Conservation (phyloP, 257 asterid genomes). For the Vinca minor region DNA sequence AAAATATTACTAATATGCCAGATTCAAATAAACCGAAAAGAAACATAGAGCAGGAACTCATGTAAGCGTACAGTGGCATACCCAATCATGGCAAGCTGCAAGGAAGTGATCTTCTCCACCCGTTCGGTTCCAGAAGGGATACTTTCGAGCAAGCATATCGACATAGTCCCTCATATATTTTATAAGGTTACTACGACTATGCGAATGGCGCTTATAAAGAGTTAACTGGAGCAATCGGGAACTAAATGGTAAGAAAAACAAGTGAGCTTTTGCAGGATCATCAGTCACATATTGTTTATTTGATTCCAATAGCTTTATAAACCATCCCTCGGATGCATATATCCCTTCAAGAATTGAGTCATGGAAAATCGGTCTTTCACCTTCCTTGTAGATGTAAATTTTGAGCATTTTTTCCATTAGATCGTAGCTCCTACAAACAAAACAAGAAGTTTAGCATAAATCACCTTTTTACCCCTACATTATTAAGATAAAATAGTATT, state of each 20-base stretch:
- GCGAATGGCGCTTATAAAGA: constrained; percentile 50
- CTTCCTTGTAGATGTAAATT: constrained; percentile 65
- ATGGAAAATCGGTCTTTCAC: constrained; percentile 68
- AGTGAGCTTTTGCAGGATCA: constrained; percentile 56
- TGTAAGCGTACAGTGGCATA: constrained; percentile 13
- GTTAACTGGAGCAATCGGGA: constrained; percentile 40
- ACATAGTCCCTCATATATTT: constrained; percentile 33
- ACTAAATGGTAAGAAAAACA: constrained; percentile 75
- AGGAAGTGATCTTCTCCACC: constrained; percentile 73
- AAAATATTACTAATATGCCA: no score
- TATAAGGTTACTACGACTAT: constrained; percentile 34
- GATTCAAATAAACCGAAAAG: not conserved
- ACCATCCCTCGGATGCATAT: constrained; percentile 90
- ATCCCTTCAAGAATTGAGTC: constrained; percentile 69
- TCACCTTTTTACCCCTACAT: no score
- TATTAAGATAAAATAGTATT: no score
- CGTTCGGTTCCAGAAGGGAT: constrained; percentile 68
- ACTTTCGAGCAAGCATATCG: constrained; percentile 29
- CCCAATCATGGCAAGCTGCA: constrained; percentile 94
- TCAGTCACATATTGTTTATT: constrained; percentile 46
- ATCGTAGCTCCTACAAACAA: constrained; percentile 65
- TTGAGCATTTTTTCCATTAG: constrained; percentile 74
- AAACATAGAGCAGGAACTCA: not conserved
- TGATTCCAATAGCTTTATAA: constrained; percentile 58
- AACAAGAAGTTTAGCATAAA: not conserved